These are phyloP conservation scores for Kwoniella pini DNA, from an alignment of 768 basidiomycete species.

Conservation along the genomic window DNA sequence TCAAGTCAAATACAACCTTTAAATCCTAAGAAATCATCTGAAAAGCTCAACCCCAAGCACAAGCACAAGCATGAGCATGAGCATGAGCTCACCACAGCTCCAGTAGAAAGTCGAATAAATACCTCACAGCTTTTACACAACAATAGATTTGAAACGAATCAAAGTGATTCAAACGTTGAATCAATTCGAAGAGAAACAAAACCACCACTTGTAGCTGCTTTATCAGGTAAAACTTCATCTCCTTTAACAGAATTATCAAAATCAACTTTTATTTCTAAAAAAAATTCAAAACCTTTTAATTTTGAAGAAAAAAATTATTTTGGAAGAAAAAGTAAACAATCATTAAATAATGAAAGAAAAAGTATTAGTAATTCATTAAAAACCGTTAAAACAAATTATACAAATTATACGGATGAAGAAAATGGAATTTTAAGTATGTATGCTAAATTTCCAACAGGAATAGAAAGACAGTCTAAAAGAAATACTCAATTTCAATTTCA, in stretches of 20 bases:
- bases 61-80: too few species aligned
- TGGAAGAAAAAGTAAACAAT: too few species aligned
- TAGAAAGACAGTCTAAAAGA: not conserved
- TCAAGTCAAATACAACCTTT: not conserved
- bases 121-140: too few species aligned
- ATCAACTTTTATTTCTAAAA: too few species aligned
- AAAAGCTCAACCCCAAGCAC: not conserved
- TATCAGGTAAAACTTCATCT: conserved; percentile 14
- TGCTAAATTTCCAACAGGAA: conserved; percentile 2
- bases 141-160: too few species aligned
- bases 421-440: conserved; percentile 17
- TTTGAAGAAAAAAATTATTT: not conserved
- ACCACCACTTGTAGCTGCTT: conserved; percentile 11
- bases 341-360: not conserved
- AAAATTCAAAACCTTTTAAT: not conserved
- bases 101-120: too few species aligned
- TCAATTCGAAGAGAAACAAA: not conserved
- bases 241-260: conserved; percentile 11
- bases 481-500: not conserved
- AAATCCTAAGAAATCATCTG: not conserved
- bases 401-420: not conserved
- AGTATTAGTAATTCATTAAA: not conserved
- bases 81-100: too few species aligned
- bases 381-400: conserved; percentile 1
- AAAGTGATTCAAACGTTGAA: too few species aligned